Evolutionary conservation across 257 asterid genomes (phyloP), one percentile per base, ranked within the genome.

Genomic region (Primulina huaijiensis): DNA sequence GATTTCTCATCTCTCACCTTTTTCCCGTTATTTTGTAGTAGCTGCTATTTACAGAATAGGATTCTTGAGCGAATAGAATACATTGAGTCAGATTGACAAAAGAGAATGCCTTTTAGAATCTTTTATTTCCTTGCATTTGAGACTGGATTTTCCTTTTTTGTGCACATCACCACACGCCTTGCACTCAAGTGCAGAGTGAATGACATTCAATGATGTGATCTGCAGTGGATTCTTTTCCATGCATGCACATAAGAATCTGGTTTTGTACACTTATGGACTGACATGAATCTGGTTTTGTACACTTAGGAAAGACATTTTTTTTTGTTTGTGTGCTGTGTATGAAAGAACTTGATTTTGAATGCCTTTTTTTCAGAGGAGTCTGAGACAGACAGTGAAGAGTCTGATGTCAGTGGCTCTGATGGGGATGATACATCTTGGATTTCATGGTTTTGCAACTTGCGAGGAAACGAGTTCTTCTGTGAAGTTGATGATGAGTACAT

Each of bases 361-460:
- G 50, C 37, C 27, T 61, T 55, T 79, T 84, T 59, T 80, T 85
- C 92, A 93, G 99, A 86, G 67, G 99, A 93, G 79, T 93, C 96
- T 67, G 96, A 87, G 67, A 86, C 97, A 72, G 99, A 90, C 80
- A 90, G 92, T 77, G 99, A 90, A 79, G 99, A 85, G 77, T 90
- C 97, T 75, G 97, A 93, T 74, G 91, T 86, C 72, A 93, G 97
- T 80, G 99, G 96, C 66, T 90, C 99, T 72, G 99, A 93, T 67
- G 99, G 97, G 80, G 99, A 93, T 57, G 97, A 93, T 75, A 87
- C 97, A 50, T 93, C 97, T 12, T 93, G 99, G 99, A 91, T 93
- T 78, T 89, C 97, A 34, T 93, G 99, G 99, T 93, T 90, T 81
- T 93, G 99, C 87, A 93, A 93, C 80, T 81, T 90, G 84, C 85